Evolutionary conservation across 768 basidiomycete genomes (phyloP), one percentile per base, ranked within the genome.

Genomic region (Termitomyces eurrhizus): DNA sequence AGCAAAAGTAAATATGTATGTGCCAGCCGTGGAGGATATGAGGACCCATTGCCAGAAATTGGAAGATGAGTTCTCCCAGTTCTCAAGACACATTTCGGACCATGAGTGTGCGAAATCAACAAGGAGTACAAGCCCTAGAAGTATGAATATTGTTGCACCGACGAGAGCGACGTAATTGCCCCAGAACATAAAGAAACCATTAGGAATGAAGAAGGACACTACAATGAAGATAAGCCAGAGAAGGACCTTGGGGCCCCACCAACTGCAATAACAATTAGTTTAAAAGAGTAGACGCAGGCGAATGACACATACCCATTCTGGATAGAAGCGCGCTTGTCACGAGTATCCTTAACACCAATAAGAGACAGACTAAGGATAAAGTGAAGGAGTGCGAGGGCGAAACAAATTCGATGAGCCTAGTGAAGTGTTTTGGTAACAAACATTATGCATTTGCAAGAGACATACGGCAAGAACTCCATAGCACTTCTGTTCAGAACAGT

Each of bases 81-180:
- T 93, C 65, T 96, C 89, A 56, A 98, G 83, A 72, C 96, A 98
- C 7, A 87, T 95, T 75, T 99, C 97, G 16, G 94, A 93, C 95
- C 95, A 98, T 6, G 93, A 90, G 71, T 99, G 97, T 2, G 97
- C 97, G 69, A 98, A 98, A 78, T 99, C 97, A 73, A 99, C 90
- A 59, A 99, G 87, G 48, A 99, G 88, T 59, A 99, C 93, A 33
- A 99, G 88, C 51, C 97, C 97, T 64, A 99, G 89, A 37, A 98
- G 87, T 71, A 99, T 98, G 78, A 99, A 99, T 62, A 95, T 72
- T 7, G 90, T 93, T 0, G 96, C 93, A 41, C 97, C 97, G 58
- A 98, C 86, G 46, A 97, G 83, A 26, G 95, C 84, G 62, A 93
- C 75, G 68, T 97, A 96, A 66, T 95, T 94, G 37, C 95, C 95